Percentiles rank a stretch among this genome's conserved stretches.
These are phyloP conservation scores for Monosporozyma siamensis DNA, from an alignment of 805 yeast species.

Conservation along the genomic window DNA sequence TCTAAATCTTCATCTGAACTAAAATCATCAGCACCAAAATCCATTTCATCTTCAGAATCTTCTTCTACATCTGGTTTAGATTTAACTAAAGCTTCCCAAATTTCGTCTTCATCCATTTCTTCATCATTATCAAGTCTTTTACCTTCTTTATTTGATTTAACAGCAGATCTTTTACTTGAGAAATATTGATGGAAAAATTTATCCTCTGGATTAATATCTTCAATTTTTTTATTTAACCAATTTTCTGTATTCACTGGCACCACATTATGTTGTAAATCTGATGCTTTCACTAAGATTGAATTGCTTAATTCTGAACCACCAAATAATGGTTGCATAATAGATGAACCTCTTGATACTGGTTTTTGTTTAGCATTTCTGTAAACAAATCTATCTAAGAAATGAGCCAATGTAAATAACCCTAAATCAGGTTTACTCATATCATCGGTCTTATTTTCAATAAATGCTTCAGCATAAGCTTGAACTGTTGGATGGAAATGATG, in stretches of 20 bases:
- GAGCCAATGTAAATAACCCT: constrained; percentile 77
- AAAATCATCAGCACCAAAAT: constrained; percentile 37
- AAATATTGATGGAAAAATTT: constrained; percentile 82
- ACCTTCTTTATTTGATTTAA: constrained; percentile 27
- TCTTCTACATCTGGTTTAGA: constrained; percentile 66
- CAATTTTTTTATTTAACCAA: constrained; percentile 61
- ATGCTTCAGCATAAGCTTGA: constrained; percentile 62
- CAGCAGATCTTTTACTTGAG: constrained; percentile 42
- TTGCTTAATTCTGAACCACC: constrained; percentile 61
- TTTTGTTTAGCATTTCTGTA: constrained; percentile 85
- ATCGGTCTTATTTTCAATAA: constrained; percentile 39
- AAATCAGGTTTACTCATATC: constrained; percentile 73
- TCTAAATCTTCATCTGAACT: constrained; percentile 26
- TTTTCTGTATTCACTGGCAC: constrained; percentile 76
- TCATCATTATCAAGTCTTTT: constrained; percentile 34
- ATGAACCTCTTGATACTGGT: constrained; percentile 65
- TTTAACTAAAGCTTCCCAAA: constrained; percentile 72
- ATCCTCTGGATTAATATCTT: constrained; percentile 77
- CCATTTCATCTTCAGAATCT: constrained; percentile 33
- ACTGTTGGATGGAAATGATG: constrained; percentile 91
- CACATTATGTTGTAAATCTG: constrained; percentile 35
- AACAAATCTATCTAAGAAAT: constrained; percentile 91
- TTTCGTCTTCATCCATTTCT: constrained; percentile 57
- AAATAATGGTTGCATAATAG: constrained; percentile 96
- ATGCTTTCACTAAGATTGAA: constrained; percentile 56